Percentiles rank a stretch among this genome's conserved stretches.
These are phyloP conservation scores for Syzygium grande DNA, from an alignment of 345 rosid genomes.

Conservation along the genomic window DNA sequence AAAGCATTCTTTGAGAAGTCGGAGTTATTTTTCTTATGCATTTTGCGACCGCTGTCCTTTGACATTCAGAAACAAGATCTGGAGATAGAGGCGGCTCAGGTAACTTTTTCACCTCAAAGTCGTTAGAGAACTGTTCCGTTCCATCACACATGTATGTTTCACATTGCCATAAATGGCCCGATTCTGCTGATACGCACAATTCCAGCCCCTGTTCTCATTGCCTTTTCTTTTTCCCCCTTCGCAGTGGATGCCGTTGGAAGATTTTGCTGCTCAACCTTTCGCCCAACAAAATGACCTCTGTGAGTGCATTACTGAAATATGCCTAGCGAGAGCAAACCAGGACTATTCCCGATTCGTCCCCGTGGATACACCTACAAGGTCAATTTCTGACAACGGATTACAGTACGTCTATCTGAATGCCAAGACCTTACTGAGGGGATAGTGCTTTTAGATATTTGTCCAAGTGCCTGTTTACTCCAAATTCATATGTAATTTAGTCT, in stretches of 20 bases:
- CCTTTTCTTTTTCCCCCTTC: background rate
- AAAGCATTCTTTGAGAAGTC: slow-evolving; percentile 59
- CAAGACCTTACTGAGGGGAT: background rate
- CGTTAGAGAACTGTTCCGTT: background rate
- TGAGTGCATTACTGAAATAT: slow-evolving; percentile 29
- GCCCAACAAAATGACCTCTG: slow-evolving; percentile 38
- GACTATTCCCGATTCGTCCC: slow-evolving; percentile 45
- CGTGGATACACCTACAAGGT: slow-evolving; percentile 1
- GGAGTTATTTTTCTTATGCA: slow-evolving; percentile 65
- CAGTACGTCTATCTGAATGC: slow-evolving; percentile 38
- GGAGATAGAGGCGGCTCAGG: slow-evolving; percentile 89
- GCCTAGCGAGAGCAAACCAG: slow-evolving; percentile 37
- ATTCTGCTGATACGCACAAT: background rate
- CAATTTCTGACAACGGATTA: slow-evolving; percentile 17
- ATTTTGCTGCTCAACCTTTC: slow-evolving; percentile 65
- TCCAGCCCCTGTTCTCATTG: background rate
- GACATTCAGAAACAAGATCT: slow-evolving; percentile 61
- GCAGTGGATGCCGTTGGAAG: slow-evolving; percentile 77
- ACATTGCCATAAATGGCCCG: background rate
- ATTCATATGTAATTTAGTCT: background rate
- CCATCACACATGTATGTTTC: background rate
- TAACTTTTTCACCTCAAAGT: slow-evolving; percentile 7
- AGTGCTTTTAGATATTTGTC: background rate
- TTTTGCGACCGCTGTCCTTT: slow-evolving; percentile 54
- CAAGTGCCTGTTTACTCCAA: background rate